phyloP scores from a whole-genome alignment of 352 stramenopile genomes.

The Phytophthora niederhauseri region DNA sequence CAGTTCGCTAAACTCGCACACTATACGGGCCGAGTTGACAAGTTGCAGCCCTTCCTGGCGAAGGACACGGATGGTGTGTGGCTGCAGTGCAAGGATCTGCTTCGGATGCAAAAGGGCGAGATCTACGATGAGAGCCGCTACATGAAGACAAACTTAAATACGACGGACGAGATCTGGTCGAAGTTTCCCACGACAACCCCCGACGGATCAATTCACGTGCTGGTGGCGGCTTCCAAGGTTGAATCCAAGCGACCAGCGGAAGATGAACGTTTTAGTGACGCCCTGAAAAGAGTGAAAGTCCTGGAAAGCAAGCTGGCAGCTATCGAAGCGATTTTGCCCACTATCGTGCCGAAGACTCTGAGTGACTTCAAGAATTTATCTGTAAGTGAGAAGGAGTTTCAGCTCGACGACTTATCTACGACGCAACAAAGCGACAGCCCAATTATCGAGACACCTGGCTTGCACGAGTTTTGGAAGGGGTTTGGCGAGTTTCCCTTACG shows the following conservation, averaged over 20 bases:
- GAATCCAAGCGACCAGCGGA: background rate
- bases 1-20: too few relatives aligned
- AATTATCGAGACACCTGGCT: conserved; percentile 7
- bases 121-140: too few relatives aligned
- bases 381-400: background rate
- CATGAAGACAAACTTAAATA: too few relatives aligned
- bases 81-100: too few relatives aligned
- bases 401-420: background rate
- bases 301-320: background rate
- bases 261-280: background rate
- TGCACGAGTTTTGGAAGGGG: conserved; percentile 23
- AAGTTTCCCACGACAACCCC: too few relatives aligned
- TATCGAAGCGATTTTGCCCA: background rate
- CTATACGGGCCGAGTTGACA: too few relatives aligned
- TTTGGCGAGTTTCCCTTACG: conserved; percentile 3
- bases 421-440: background rate
- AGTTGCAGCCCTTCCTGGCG: too few relatives aligned
- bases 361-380: background rate
- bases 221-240: background rate
- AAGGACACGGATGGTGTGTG: too few relatives aligned
- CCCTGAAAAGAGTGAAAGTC: background rate
- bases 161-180: too few relatives aligned
- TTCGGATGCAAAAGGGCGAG: too few relatives aligned
- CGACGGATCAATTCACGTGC: background rate
- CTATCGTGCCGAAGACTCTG: background rate